These are phyloP conservation scores for Mycena galopus DNA, from an alignment of 768 basidiomycete genomes.

Conservation along the genomic window DNA sequence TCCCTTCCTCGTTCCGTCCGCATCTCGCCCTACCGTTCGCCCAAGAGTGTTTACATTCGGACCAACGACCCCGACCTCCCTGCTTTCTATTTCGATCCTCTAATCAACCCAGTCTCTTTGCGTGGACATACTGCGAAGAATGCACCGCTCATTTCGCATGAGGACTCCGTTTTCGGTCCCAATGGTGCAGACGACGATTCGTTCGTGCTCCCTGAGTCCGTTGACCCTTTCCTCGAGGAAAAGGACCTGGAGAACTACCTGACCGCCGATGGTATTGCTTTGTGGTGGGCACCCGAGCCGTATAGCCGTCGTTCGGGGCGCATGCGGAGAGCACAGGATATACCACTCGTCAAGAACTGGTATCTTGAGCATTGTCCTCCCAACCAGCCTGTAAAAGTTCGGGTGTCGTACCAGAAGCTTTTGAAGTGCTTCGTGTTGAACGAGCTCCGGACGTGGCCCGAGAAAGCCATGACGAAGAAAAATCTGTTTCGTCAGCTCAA, in stretches of 20 bases:
- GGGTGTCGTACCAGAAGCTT: conserved; percentile 98
- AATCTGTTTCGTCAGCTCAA: conserved; percentile 96
- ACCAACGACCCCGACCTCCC: conserved; percentile 99
- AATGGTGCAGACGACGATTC: conserved; percentile 89
- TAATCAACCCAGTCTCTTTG: conserved; percentile 97
- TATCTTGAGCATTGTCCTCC: conserved; percentile 99
- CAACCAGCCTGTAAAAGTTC: conserved; percentile 95
- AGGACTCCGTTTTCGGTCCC: conserved; percentile 92
- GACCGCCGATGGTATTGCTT: conserved; percentile 95
- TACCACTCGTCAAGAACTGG: conserved; percentile 98
- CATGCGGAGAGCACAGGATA: conserved; percentile 94
- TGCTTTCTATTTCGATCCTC: conserved; percentile 98
- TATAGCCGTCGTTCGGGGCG: conserved; percentile 93
- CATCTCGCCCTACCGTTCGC: conserved; percentile 91
- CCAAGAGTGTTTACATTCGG: conserved; percentile 98
- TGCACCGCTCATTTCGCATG: conserved; percentile 84
- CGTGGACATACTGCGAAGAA: conserved; percentile 91
- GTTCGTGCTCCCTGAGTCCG: conserved; percentile 84
- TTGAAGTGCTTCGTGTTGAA: conserved; percentile 97
- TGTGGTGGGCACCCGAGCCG: conserved; percentile 99
- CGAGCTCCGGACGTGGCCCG: conserved; percentile 87
- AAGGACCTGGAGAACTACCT: conserved; percentile 88
- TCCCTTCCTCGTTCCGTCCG: conserved; percentile 95
- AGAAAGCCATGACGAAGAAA: conserved; percentile 99
- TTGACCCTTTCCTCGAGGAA: conserved; percentile 85